Conservation (phyloP, 1,139 yeast species). For the Komagataea norvegica region DNA sequence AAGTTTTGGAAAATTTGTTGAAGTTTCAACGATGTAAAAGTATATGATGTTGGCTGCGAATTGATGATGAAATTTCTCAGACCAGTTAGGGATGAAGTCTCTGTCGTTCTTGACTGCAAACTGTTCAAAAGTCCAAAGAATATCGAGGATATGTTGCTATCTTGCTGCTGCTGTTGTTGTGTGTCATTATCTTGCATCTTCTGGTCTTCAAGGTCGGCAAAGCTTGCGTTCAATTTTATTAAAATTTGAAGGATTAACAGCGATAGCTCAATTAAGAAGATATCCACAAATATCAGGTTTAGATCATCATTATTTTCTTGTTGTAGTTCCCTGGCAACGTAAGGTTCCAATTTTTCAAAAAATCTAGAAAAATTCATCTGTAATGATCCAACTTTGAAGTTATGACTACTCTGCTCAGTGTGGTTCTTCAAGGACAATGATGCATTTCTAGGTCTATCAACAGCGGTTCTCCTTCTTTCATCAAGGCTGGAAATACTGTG, state of each 20-base stretch:
- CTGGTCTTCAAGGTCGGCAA: neutral
- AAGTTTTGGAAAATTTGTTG: no score
- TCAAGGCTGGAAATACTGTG: no score
- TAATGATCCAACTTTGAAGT: constrained; percentile 1
- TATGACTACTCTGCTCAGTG: no score
- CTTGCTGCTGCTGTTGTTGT: neutral
- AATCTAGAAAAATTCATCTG: neutral
- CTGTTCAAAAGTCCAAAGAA: no score
- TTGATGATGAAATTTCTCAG: no score
- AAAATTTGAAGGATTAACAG: constrained; percentile 1
- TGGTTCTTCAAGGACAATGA: no score
- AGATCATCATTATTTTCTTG: neutral
- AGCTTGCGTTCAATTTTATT: neutral
- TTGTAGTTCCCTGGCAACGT: neutral
- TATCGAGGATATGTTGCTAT: no score
- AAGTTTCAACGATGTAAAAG: no score
- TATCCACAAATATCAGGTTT: constrained; percentile 1
- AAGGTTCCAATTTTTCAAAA: constrained; percentile 1
- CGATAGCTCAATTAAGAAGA: constrained; percentile 3
- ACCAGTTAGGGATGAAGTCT: no score
- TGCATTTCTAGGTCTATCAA: no score
- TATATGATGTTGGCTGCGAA: neutral
- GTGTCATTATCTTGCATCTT: constrained; percentile 1
- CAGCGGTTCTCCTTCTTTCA: no score
- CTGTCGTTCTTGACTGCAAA: no score